phyloP scores from a whole-genome alignment of 129 eudicot species.

The Saussurea involucrata region DNA sequence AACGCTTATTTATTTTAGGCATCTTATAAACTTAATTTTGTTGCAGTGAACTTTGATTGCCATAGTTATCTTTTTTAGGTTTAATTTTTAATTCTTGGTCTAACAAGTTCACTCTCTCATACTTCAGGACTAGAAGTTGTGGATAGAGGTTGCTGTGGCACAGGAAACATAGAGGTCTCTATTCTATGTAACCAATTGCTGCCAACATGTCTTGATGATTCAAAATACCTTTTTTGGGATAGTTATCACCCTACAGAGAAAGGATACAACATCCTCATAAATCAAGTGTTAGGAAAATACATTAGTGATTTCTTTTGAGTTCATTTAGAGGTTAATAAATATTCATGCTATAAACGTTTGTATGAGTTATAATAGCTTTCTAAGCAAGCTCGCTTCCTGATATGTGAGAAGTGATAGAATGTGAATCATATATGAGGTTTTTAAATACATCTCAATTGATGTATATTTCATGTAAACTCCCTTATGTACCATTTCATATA shows the following conservation, averaged over 20 bases:
- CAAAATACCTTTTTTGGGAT: conserved; percentile 58
- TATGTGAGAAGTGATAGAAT: background rate
- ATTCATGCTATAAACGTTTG: background rate
- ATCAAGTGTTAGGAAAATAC: background rate
- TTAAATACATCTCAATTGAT: background rate
- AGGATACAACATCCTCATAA: conserved; percentile 38
- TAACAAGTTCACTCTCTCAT: conserved; percentile 20
- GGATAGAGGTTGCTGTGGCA: conserved; percentile 56
- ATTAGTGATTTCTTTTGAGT: conserved; percentile 5
- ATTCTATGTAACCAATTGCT: conserved; percentile 31
- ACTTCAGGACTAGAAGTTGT: conserved; percentile 8
- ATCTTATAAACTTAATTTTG: no score
- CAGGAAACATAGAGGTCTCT: conserved; percentile 48
- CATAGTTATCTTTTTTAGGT: background rate
- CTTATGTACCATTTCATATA: background rate
- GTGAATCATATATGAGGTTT: background rate
- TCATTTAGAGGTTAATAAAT: background rate
- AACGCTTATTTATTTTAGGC: no score
- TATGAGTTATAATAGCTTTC: background rate
- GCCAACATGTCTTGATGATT: conserved; percentile 30
- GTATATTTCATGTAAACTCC: background rate
- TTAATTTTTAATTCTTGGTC: background rate
- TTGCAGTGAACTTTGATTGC: background rate
- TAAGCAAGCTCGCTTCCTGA: background rate
- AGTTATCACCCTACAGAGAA: conserved; percentile 55